phyloP scores from a whole-genome alignment of 306 rosid species.

The Begonia masoniana region DNA sequence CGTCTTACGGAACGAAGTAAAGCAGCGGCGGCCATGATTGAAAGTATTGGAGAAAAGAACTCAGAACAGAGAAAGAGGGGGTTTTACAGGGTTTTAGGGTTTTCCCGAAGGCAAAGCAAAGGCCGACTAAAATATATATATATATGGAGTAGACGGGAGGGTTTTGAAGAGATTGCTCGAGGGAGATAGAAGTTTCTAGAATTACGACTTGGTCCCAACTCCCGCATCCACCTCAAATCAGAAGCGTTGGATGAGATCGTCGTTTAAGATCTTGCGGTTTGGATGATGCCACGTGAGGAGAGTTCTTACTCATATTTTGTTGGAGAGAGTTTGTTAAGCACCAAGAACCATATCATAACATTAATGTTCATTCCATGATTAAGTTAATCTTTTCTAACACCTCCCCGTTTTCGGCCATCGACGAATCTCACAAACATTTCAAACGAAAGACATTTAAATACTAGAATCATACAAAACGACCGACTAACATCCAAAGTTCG shows the following conservation, averaged over 20 bases:
- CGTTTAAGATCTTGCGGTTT: no score
- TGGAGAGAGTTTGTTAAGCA: no score
- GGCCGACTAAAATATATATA: neutral
- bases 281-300: no score
- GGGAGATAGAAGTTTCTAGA: slow-evolving; percentile 39
- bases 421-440: no score
- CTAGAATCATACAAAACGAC: no score
- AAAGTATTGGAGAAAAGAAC: neutral
- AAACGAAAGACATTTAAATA: no score
- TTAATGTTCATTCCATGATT: no score
- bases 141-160: neutral
- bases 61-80: neutral
- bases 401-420: no score
- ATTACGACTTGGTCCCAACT: neutral
- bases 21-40: slow-evolving; percentile 34
- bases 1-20: slow-evolving; percentile 46
- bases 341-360: no score
- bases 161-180: slow-evolving; percentile 19
- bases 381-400: no score
- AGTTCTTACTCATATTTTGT: no score
- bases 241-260: neutral
- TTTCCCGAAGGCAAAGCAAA: neutral
- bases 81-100: slow-evolving; percentile 30
- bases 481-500: no score
- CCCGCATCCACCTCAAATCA: neutral